Evolutionary conservation across 352 stramenopile species (phyloP).

Genomic region (Phytophthora palmivora): DNA sequence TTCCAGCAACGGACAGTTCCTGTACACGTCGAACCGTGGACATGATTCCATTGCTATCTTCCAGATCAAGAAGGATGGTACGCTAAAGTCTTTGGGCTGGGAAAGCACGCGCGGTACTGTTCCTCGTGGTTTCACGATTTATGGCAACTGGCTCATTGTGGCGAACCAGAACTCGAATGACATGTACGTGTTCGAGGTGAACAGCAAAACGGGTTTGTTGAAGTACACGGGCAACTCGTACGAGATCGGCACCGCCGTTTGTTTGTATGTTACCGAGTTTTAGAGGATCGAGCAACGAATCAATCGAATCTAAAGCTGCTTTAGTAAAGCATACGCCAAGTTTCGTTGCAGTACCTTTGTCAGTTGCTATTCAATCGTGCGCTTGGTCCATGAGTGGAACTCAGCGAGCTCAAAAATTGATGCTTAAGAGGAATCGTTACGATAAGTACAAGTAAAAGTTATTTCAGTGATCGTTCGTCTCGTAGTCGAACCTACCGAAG

Average conservation of each 20-base stretch:
- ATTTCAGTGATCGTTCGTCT: too few relatives aligned
- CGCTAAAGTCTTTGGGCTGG: constrained; percentile 44
- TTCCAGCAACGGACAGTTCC: constrained; percentile 57
- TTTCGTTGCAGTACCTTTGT: too few relatives aligned
- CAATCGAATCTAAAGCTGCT: background rate
- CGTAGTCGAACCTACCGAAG: too few relatives aligned
- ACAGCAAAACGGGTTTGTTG: constrained; percentile 51
- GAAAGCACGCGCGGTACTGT: constrained; percentile 49
- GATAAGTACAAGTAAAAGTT: too few relatives aligned
- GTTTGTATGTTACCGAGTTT: constrained; percentile 36
- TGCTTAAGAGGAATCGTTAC: too few relatives aligned
- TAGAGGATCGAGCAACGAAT: constrained; percentile 8
- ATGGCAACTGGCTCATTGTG: constrained; percentile 58
- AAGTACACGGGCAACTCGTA: constrained; percentile 51
- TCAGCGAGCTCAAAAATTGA: too few relatives aligned
- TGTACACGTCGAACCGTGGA: constrained; percentile 74
- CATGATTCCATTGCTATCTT: constrained; percentile 75
- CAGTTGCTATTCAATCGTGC: too few relatives aligned
- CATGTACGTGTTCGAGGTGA: constrained; percentile 61
- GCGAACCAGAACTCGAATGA: constrained; percentile 70
- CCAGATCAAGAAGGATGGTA: constrained; percentile 39
- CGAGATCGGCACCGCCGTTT: constrained; percentile 51
- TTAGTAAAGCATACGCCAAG: background rate
- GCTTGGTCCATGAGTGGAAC: too few relatives aligned
- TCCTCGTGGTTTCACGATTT: constrained; percentile 59